These are phyloP conservation scores for Taxillus chinensis DNA, from an alignment of 164 flowering plant genomes.

Conservation along the genomic window DNA sequence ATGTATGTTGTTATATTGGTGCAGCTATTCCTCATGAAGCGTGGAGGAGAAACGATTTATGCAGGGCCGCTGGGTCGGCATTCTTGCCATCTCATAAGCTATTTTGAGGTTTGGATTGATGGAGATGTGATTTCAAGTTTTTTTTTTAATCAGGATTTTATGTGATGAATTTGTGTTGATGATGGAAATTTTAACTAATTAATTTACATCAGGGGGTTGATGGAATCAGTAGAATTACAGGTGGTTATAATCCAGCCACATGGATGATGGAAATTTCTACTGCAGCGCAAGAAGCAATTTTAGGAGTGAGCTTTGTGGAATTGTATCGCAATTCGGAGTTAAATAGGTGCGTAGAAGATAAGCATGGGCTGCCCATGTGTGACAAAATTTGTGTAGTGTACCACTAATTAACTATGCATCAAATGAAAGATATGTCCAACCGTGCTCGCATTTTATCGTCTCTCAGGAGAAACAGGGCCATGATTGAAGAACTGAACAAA, in stretches of 20 bases:
- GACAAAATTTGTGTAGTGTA: neutral
- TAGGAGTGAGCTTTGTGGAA: conserved; percentile 23
- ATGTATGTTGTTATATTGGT: neutral
- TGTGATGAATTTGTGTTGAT: neutral
- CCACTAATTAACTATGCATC: too few relatives aligned
- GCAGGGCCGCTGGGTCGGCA: conserved; percentile 35
- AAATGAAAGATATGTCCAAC: too few relatives aligned
- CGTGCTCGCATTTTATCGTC: too few relatives aligned
- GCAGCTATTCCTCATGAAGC: conserved; percentile 33
- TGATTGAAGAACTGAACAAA: conserved; percentile 18
- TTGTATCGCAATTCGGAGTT: conserved; percentile 29
- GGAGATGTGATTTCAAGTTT: too few relatives aligned
- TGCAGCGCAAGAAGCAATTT: conserved; percentile 23
- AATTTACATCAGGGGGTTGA: conserved; percentile 17
- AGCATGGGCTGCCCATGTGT: neutral
- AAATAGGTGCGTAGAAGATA: conserved; percentile 12
- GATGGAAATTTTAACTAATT: neutral
- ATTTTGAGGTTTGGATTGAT: conserved; percentile 27
- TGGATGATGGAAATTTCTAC: conserved; percentile 43
- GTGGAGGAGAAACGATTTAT: conserved; percentile 37
- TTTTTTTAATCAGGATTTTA: neutral
- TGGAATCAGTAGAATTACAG: conserved; percentile 30
- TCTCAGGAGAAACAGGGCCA: conserved; percentile 23
- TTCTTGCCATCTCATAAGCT: conserved; percentile 26
- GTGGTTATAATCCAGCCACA: conserved; percentile 39